These are phyloP conservation scores for Fusarium sp. DNA, from an alignment of 2,329 filamentous ascomycete genomes.

Conservation along the genomic window DNA sequence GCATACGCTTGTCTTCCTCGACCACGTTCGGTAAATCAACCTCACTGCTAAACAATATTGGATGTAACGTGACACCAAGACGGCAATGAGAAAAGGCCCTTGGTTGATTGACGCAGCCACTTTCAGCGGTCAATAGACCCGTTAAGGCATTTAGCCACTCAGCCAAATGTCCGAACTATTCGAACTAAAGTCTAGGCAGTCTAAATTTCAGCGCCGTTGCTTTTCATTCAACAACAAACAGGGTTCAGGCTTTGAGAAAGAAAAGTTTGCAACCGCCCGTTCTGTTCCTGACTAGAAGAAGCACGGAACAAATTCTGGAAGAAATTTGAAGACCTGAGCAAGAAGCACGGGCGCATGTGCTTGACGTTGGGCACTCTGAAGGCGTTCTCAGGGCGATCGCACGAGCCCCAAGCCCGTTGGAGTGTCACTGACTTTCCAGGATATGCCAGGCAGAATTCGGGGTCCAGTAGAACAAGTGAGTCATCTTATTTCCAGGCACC, in stretches of 20 bases:
- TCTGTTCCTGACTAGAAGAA: conserved; percentile 8
- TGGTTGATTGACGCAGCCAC: not conserved
- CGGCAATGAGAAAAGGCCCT: not conserved
- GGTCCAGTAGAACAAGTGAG: conserved; percentile 2
- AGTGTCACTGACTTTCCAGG: conserved; percentile 5
- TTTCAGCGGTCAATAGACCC: not conserved
- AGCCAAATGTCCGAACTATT: conserved; percentile 9
- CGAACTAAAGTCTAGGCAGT: conserved; percentile 1
- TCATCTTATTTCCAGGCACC: conserved; percentile 10
- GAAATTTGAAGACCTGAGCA: not conserved
- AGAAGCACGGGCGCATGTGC: conserved; percentile 18
- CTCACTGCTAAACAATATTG: not conserved
- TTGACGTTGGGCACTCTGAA: not conserved
- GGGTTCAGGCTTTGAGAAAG: conserved; percentile 5
- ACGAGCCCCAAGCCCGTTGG: not conserved
- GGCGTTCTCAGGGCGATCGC: not conserved
- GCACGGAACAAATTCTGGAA: conserved; percentile 1
- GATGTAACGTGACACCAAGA: not conserved
- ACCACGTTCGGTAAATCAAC: not conserved
- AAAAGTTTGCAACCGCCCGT: not conserved
- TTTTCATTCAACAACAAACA: not conserved
- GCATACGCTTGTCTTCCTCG: not conserved
- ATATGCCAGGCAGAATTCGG: conserved; percentile 22
- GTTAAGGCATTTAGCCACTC: not conserved
- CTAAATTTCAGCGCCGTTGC: not conserved